Evolutionary conservation across 202 grass and related monocot genomes (phyloP), one percentile per base, ranked within the genome.

Genomic region (Zoysia matrella): DNA sequence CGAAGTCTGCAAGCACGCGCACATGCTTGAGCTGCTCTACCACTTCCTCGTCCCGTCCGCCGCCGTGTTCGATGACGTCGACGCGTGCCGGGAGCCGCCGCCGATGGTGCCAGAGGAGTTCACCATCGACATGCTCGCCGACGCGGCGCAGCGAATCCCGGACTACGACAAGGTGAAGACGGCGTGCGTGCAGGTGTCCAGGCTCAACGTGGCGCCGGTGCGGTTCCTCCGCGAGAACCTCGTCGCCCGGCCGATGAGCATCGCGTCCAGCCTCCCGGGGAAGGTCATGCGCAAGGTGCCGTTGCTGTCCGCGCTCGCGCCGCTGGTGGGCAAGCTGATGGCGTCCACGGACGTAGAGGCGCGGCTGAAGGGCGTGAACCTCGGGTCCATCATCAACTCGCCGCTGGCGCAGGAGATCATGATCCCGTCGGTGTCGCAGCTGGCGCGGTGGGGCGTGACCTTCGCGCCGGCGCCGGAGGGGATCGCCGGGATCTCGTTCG

Each of bases 1-100:
- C 11, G 69, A 84, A 18, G 6, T 83, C 9, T 0, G 52, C 3
- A 75, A 6, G 47, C 56, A 90, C 49, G 71, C 86, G 1, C 93
- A 95, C 48, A 48, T 95, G 57, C 82, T 92, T 2, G 90, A 95
- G 61, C 76, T 90, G 16, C 80, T 95, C 22, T 92, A 95, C 65
- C 72, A 88, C 63, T 74, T 75, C 52, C 67, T 95, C 5, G 88
- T 88, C 6, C 93, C 85, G 0, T 45, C 68, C 30, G 60, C 73
- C 18, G 66, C 15, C 6, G 65, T 70, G 30, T 74, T 81, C 53
- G 83, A 85, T 0, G 57, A 60, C 15, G 49, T 1, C 5, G 62
- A 14, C 6, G 55, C 64, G 11, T 16, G 3, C 14, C 1, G 22
- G 22, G 78, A 81, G 56, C 41, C 70, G 4, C 76, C 85, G 48